Base-by-base conservation (phyloP, 495 filamentous ascomycete species). In the Aspergillus ellipticus region DNA sequence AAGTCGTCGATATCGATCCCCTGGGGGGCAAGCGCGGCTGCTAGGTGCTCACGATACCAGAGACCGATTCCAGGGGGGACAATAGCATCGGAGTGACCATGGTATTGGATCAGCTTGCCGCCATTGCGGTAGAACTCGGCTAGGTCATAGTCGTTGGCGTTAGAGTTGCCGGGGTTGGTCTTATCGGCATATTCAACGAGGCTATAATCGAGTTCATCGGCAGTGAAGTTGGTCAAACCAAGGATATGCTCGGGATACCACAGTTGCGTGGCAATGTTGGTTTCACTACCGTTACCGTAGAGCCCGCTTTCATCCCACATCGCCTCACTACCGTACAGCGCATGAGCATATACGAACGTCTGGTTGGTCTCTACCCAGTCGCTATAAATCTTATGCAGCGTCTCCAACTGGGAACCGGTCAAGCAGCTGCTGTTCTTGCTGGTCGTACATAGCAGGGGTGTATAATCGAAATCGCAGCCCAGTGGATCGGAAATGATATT, bases 21-120 rank as follows among this genome's bases (percentile, higher is more conserved):
- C 7, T 46, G 24, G 0, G n/a, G 42, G 2, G 42, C 43, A 9
- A 35, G 19, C 3, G 39, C 49, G 9, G 54, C 33, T 6, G 31
- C 42, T 42, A 64, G 50, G 22, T 60, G 54, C 6, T 63, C 49
- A 9, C 57, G 45, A 9, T 58, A 63, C 0, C 54, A 49, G 11
- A 61, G 11, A 2, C 47, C 16, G 31, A 20, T 26, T 4, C 10
- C 51, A 0, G 61, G 10, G 0, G 42, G 42, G 2, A 46, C 20
- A 13, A 11, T 22, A 1, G 1, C 1, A 19, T 46, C 42, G 1
- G 42, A 17, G 4, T 22, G 9, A 7, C 42, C 42, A 19, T 46
- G 42, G 42, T 21, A 46, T 2, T 46, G 42, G 19, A 46, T 6
- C 2, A 46, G 17, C 10, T 24, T 20, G 42, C 19, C 17, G 3